Evolutionary conservation across 106 monocot genomes (phyloP).

Genomic region (Triglochin maritima): DNA sequence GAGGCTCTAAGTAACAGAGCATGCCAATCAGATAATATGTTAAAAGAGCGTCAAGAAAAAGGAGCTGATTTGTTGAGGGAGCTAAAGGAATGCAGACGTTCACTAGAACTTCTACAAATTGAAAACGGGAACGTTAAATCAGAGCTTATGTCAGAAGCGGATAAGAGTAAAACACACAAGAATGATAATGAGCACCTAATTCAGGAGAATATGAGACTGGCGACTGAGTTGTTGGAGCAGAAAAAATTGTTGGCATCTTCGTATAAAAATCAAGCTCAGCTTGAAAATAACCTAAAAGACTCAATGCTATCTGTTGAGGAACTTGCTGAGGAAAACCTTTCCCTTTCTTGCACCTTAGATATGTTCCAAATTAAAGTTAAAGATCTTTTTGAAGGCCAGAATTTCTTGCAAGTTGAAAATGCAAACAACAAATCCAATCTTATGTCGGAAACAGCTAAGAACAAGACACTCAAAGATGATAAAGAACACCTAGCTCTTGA

Average conservation of each 20-base stretch:
- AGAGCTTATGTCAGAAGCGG: slow-evolving; percentile 18
- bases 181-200: slow-evolving; percentile 35
- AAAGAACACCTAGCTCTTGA: slow-evolving; percentile 37
- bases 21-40: slow-evolving; percentile 1
- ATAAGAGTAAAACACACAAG: slow-evolving; percentile 19
- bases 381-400: neutral
- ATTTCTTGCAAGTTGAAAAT: slow-evolving; percentile 47
- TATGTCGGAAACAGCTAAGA: slow-evolving; percentile 19
- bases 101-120: slow-evolving; percentile 36
- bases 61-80: slow-evolving; percentile 21
- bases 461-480: slow-evolving; percentile 25
- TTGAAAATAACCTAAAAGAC: slow-evolving; percentile 40
- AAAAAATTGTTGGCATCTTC: slow-evolving; percentile 34
- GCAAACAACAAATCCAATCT: slow-evolving; percentile 19
- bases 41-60: slow-evolving; percentile 29
- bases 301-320: slow-evolving; percentile 25
- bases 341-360: slow-evolving; percentile 34
- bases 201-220: slow-evolving; percentile 46
- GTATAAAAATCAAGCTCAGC: slow-evolving; percentile 30
- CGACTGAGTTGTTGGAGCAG: slow-evolving; percentile 35
- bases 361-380: slow-evolving; percentile 6
- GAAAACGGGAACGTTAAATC: slow-evolving; percentile 39
- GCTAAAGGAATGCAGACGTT: slow-evolving; percentile 31
- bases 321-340: slow-evolving; percentile 45
- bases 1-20: slow-evolving; percentile 14